Evolutionary conservation across 2,329 filamentous ascomycete genomes (phyloP), one percentile per base, ranked within the genome.

Genomic region (Thelonectria blattea): DNA sequence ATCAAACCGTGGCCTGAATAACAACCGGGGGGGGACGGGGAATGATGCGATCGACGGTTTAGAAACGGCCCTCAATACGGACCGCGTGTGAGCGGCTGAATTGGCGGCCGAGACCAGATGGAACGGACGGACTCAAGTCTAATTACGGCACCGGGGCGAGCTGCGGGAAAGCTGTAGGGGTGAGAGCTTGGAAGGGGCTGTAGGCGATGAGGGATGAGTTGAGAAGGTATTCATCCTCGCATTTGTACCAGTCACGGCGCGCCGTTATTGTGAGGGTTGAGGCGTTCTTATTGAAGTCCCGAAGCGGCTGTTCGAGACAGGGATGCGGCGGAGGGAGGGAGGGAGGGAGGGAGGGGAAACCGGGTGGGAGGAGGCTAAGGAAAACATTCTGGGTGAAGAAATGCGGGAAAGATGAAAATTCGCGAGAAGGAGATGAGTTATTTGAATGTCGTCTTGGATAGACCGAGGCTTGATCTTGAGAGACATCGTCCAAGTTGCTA

Each of bases 21-120:
- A 42, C 14, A 52, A 47, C 10, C 42, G 11, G 46, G 59, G 46
- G 52, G 61, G 15, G 8, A n/a, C n/a, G n/a, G 20, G 60, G 51
- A 49, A 47, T 32, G 42, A 43, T 50, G 56, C 55, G 34, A 34
- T 52, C n/a, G 34, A 14, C 14, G 52, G 22, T 32, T 41, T 27
- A 32, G 53, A 47, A 49, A 41, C 60, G 52, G 37, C 45, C 43
- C n/a, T 63, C 47, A 65, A 69, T 69, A 63, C 62, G 60, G 27
- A 10, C 42, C 46, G 50, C 18, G 17, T 39, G 14, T 18, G 18
- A 30, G 17, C 37, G 32, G 34, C 48, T 54, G 55, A 52, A 57
- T 63, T 56, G 47, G 56, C 56, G 47, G 56, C 56, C n/a, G 34
- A 41, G 52, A 32, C 48, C 49, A 49, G 37, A 39, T 24, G 30